These are phyloP conservation scores for Botryosphaeria agaves DNA, from an alignment of 2,329 filamentous ascomycete species.

Conservation along the genomic window DNA sequence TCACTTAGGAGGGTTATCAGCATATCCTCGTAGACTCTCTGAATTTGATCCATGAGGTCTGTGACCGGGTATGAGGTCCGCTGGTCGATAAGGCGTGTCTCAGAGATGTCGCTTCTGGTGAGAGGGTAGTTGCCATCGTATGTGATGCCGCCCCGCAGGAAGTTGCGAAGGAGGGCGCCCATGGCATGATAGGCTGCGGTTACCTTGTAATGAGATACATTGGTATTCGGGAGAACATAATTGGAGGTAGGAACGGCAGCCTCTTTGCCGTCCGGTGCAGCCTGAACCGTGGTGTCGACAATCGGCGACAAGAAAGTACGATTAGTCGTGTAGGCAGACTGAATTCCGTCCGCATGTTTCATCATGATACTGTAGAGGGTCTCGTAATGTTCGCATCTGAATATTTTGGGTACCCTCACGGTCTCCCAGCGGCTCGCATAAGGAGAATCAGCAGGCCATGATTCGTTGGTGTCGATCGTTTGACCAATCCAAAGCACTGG, in stretches of 20 bases:
- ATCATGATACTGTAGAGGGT: conserved; percentile 19
- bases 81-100: conserved; percentile 15
- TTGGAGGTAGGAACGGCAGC: conserved; percentile 7
- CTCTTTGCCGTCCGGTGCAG: background rate
- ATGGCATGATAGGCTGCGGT: conserved; percentile 16
- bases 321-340: conserved; percentile 9
- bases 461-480: conserved; percentile 11
- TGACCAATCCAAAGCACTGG: conserved; percentile 19
- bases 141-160: conserved; percentile 16
- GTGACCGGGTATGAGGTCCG: conserved; percentile 12
- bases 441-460: conserved; percentile 10
- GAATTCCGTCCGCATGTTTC: conserved; percentile 12
- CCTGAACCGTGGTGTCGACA: conserved; percentile 10
- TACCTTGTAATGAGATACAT: conserved; percentile 13
- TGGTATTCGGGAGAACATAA: conserved; percentile 10
- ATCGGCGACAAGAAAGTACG: conserved; percentile 14
- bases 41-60: conserved; percentile 13
- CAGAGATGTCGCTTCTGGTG: conserved; percentile 16
- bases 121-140: conserved; percentile 11
- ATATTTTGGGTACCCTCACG: conserved; percentile 16
- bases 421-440: conserved; percentile 12
- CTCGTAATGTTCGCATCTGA: conserved; percentile 17
- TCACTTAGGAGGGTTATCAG: conserved; percentile 18
- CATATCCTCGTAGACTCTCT: conserved; percentile 18
- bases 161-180: conserved; percentile 15